Percentiles rank a stretch among this genome's conserved stretches.
Evolutionary conservation across 1,284 basidiomycete species (phyloP).

Genomic region (Ganoderma boninense): DNA sequence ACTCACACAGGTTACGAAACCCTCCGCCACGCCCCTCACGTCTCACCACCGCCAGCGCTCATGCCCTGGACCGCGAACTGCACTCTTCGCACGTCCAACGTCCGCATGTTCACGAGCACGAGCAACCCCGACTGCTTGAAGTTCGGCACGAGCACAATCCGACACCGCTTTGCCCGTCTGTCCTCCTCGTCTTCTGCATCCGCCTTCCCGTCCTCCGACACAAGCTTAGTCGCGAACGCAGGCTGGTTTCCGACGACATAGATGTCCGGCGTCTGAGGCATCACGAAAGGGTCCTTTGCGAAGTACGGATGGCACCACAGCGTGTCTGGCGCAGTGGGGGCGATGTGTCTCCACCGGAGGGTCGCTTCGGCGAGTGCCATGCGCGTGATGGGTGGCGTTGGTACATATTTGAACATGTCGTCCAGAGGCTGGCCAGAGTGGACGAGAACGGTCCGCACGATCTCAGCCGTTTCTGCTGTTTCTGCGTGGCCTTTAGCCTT

Average conservation of each 20-base stretch:
- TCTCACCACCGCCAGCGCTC: conserved; percentile 34
- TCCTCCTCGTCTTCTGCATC: conserved; percentile 26
- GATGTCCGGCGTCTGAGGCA: conserved; percentile 85
- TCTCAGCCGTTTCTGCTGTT: conserved; percentile 34
- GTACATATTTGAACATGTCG: conserved; percentile 95
- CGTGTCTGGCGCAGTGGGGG: conserved; percentile 98
- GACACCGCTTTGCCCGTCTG: conserved; percentile 56
- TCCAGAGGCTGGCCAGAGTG: conserved; percentile 94
- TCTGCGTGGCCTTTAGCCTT: conserved; percentile 25
- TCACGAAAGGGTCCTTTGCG: conserved; percentile 88
- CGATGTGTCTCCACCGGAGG: conserved; percentile 94
- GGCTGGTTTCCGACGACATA: conserved; percentile 96
- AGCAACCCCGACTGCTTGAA: conserved; percentile 75
- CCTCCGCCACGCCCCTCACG: conserved; percentile 9
- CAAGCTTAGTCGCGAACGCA: conserved; percentile 77
- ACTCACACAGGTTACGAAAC: conserved; percentile 8
- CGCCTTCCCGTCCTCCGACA: conserved; percentile 50
- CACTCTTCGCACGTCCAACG: conserved; percentile 55
- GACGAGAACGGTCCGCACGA: conserved; percentile 70
- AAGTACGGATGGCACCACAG: conserved; percentile 98
- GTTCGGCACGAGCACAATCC: conserved; percentile 86
- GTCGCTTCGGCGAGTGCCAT: conserved; percentile 83
- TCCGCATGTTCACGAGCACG: conserved; percentile 69
- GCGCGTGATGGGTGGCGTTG: conserved; percentile 69
- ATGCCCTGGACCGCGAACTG: conserved; percentile 45